Evolutionary conservation across 306 rosid genomes (phyloP), one percentile per base, ranked within the genome.

Genomic region (Parietaria judaica): DNA sequence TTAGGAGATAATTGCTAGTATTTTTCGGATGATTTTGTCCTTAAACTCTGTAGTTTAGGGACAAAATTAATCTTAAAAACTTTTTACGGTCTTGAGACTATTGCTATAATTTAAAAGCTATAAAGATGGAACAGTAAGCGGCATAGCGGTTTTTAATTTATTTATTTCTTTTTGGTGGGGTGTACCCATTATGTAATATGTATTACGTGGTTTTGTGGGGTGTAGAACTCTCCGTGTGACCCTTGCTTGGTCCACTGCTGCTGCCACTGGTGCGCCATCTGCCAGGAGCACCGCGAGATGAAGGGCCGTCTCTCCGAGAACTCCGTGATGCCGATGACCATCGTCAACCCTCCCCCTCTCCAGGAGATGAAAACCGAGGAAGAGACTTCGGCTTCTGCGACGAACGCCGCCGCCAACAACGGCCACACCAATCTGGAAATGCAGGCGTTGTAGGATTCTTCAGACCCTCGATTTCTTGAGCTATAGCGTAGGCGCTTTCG

Each of bases 221-320:
- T 72, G 86, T 76, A 94, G 95, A 80, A 92, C 76, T 79, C 88
- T 5, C 99, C 94, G 0, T 84, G 97, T 43, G 90, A 86, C 58
- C 94, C 97, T 43, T 94, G 99, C 81, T 66, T 86, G 83, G 94
- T 86, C 35, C 94, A 94, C 67, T 94, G 99, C 79, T 94, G 95
- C 78, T 69, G 82, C 68, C 96, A 92, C 78, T 84, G 95, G 95
- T 88, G 99, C 16, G 99, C 97, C 78, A 54, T 94, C 71, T 94
- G 99, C 73, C 95, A 88, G 70, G 97, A 94, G 83, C 99, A 94
- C 78, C 70, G 95, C 74, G 99, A 94, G 90, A 86, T 83, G 91
- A 84, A 83, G 73, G 85, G 84, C 43, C 77, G 95, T 50, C 95
- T 94, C 36, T 70, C 97, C 0, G 95, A 94, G 46, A 76, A 66